Percentiles rank a stretch among this genome's conserved stretches.
Evolutionary conservation across 768 basidiomycete species (phyloP).

Genomic region (Podaxis pistillaris): DNA sequence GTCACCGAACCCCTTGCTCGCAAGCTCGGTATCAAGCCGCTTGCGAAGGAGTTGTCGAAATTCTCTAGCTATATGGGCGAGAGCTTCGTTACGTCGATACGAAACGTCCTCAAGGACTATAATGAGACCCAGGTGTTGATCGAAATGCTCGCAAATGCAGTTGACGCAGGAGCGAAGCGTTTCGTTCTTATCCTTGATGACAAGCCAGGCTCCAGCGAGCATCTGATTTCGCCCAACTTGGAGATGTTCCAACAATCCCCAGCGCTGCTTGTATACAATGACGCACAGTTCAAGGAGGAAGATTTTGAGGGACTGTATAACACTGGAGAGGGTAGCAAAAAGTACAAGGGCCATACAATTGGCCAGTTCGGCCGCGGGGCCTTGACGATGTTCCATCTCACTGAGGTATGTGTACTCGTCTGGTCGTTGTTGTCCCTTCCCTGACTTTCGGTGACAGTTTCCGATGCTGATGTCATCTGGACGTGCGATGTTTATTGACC

Average conservation of each 20-base stretch:
- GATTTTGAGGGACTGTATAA: constrained; percentile 47
- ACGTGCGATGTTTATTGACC: constrained; percentile 41
- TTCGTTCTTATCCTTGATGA: constrained; percentile 42
- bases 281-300: constrained; percentile 35
- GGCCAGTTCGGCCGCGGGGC: constrained; percentile 54
- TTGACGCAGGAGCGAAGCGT: constrained; percentile 43
- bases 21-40: constrained; percentile 31
- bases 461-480: constrained; percentile 31
- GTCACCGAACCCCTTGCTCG: constrained; percentile 32
- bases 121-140: constrained; percentile 39
- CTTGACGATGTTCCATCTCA: constrained; percentile 51
- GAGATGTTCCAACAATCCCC: constrained; percentile 32
- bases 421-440: not conserved
- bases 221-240: constrained; percentile 35
- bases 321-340: constrained; percentile 46
- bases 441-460: constrained; percentile 21
- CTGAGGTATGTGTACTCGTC: constrained; percentile 35
- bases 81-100: constrained; percentile 39
- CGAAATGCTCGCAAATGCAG: constrained; percentile 56
- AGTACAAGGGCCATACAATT: constrained; percentile 33
- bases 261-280: constrained; percentile 44
- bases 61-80: constrained; percentile 42
- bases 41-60: constrained; percentile 22
- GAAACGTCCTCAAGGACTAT: constrained; percentile 40
- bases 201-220: constrained; percentile 10